Conservation (phyloP, 2,329 filamentous ascomycete species). For the Cordyceps fumosorosea region DNA sequence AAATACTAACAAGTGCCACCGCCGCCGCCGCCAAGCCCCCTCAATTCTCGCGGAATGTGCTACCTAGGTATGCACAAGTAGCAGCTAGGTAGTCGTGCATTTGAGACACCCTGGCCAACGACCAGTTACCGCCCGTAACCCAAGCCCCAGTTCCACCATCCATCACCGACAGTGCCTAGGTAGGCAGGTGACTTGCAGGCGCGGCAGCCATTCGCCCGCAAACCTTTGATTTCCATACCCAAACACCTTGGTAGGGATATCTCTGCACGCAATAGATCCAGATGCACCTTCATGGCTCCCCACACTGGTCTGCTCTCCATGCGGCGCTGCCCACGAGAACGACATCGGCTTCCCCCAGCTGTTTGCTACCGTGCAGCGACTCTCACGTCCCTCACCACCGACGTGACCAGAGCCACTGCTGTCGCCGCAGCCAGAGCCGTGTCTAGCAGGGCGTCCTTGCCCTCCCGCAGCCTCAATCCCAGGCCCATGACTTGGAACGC, state of each 20-base stretch:
- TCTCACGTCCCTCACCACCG: background rate
- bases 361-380: background rate
- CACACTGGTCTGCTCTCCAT: background rate
- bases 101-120: background rate
- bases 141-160: background rate
- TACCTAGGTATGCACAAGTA: background rate
- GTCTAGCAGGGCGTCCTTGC: background rate
- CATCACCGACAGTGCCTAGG: background rate
- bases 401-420: background rate
- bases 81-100: background rate
- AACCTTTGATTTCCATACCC: no score
- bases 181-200: background rate
- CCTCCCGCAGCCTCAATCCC: background rate
- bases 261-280: no score
- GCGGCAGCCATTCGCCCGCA: background rate
- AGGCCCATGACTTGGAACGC: constrained; percentile 2
- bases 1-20: background rate
- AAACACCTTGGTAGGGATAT: no score
- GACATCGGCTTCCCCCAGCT: background rate
- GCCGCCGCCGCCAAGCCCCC: no score
- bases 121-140: background rate
- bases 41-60: background rate
- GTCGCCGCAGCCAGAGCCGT: background rate
- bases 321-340: no score
- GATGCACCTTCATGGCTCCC: no score